Evolutionary conservation across 805 yeast species (phyloP).

Genomic region (Myxozyma mucilagina): DNA sequence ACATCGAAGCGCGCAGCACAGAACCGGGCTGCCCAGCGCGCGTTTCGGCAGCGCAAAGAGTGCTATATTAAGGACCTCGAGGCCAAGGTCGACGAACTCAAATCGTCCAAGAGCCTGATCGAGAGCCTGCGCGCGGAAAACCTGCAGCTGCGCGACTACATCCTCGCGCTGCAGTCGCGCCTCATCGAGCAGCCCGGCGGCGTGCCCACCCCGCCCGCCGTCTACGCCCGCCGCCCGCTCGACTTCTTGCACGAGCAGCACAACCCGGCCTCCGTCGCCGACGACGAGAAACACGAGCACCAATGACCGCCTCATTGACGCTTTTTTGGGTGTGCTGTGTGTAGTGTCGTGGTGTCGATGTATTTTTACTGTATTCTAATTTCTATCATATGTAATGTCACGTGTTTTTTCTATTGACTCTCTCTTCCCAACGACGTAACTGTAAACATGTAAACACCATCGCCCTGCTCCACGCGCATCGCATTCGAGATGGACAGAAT

Average conservation of each 20-base stretch:
- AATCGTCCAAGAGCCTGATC: constrained; percentile 61
- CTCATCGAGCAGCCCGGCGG: constrained; percentile 53
- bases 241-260: constrained; percentile 18
- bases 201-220: constrained; percentile 49
- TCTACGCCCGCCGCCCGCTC: constrained; percentile 26
- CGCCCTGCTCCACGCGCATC: background rate
- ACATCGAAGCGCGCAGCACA: constrained; percentile 86
- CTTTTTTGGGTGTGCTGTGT: constrained; percentile 3
- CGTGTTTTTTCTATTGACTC: background rate
- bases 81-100: constrained; percentile 62
- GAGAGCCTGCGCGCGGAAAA: constrained; percentile 71
- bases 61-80: constrained; percentile 79
- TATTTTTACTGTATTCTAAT: background rate
- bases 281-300: constrained; percentile 10
- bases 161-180: constrained; percentile 66
- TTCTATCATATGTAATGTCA: background rate
- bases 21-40: constrained; percentile 88
- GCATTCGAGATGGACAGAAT: constrained; percentile 8
- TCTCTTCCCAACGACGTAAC: too few species aligned
- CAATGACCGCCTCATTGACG: background rate
- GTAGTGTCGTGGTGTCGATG: background rate
- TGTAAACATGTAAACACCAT: too few species aligned
- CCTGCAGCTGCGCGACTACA: constrained; percentile 68
- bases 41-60: constrained; percentile 84
- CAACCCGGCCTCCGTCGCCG: constrained; percentile 4